A percentile compares a stretch with the other conserved stretches of the same genome.
phyloP scores from a whole-genome alignment of 2,329 filamentous ascomycete genomes.

The Colletotrichum liaoningense region DNA sequence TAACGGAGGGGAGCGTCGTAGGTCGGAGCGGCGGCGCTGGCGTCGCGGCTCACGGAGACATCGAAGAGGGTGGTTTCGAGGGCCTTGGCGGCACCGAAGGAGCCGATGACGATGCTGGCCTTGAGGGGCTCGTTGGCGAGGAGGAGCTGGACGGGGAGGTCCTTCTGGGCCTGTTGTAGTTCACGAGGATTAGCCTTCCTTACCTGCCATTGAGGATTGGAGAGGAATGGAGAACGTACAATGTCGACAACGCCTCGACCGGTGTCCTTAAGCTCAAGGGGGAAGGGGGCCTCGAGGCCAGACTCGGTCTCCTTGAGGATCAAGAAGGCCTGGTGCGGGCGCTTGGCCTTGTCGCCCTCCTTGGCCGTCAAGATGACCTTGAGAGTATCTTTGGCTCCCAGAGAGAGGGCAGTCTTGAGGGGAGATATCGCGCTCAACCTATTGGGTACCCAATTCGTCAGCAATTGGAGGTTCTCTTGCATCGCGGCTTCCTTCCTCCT shows the following conservation, averaged over 20 bases:
- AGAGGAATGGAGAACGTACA: conserved; percentile 64
- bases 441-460: conserved; percentile 8
- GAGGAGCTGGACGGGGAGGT: conserved; percentile 87
- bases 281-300: conserved; percentile 88
- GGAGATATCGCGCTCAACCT: conserved; percentile 71
- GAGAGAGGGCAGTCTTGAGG: conserved; percentile 70
- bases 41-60: conserved; percentile 73
- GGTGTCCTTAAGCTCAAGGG: conserved; percentile 84
- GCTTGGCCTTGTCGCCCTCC: conserved; percentile 81
- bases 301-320: conserved; percentile 78
- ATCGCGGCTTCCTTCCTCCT: conserved; percentile 1
- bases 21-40: conserved; percentile 67
- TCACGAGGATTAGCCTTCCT: conserved; percentile 41
- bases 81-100: conserved; percentile 80
- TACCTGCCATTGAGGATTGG: neutral
- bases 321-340: conserved; percentile 94
- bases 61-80: conserved; percentile 80
- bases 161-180: conserved; percentile 78
- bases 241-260: conserved; percentile 89
- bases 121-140: conserved; percentile 74
- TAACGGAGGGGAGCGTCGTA: conserved; percentile 82
- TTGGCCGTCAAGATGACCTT: conserved; percentile 86
- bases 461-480: conserved; percentile 1
- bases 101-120: conserved; percentile 86
- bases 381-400: conserved; percentile 78